Evolutionary conservation across 306 rosid genomes (phyloP), one percentile per base, ranked within the genome.

Genomic region (Cotoneaster glaucophyllus): DNA sequence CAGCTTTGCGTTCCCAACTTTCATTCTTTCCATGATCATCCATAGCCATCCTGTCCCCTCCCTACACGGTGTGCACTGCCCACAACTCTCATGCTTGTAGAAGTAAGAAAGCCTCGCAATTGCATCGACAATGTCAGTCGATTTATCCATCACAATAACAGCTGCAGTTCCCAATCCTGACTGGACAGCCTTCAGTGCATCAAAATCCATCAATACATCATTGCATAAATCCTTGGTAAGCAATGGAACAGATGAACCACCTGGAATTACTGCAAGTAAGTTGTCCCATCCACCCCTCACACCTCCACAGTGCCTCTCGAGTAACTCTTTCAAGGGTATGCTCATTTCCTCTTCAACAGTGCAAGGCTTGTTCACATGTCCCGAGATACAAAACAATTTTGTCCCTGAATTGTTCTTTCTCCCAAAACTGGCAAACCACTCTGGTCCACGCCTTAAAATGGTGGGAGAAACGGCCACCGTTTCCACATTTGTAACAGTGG

Each of bases 31-130:
- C 99, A 96, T 90, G 87, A 96, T 83, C 91, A 77, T 89, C 99
- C 99, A 96, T n/a, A 96, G 98, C 99, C 98, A 96, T 75, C 99
- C 97, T 3, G 99, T 92, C 19, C 99, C 99, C 85, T 96, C 99
- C 84, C 99, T 90, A 88, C 98, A 96, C 22, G 98, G 99, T 39
- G 98, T 96, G 86, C 98, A 96, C 86, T 96, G 98, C 71, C 99
- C 99, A 82, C 99, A 96, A 64, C 99, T 95, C 83, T 96, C 99
- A 18, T 96, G 98, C 86, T 96, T 96, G 93, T 96, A 96, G 85
- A 96, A 96, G 86, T 96, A 96, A 39, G 99, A 96, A 78, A 96
- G 97, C 79, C 99, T 89, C 24, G 99, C 96, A 82, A 96, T 92
- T 64, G 99, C 99, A 90, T 96, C 99, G 53, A 95, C 99, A 77